phyloP scores from a whole-genome alignment of 2,329 filamentous ascomycete species.

The Intubia oerlemansii region DNA sequence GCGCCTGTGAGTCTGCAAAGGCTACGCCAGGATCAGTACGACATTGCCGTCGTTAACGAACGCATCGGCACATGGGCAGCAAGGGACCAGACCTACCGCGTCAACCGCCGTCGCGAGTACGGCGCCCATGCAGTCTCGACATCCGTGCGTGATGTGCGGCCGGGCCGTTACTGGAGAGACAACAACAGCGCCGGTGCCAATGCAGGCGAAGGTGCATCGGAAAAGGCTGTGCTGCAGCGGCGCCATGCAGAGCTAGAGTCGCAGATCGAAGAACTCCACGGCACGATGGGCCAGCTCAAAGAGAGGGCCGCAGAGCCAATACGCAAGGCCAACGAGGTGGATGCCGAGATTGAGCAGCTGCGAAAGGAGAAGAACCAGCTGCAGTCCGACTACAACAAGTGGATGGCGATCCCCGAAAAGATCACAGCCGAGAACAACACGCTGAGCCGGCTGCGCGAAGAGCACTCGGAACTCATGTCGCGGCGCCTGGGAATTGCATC shows the following conservation, averaged over 20 bases:
- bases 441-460: conserved; percentile 13
- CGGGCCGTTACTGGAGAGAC: conserved; percentile 53
- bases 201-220: no score
- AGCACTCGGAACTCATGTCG: conserved; percentile 10
- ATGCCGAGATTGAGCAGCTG: conserved; percentile 23
- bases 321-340: conserved; percentile 18
- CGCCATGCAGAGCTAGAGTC: conserved; percentile 22
- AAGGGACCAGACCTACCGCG: conserved; percentile 37
- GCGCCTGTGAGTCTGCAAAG: conserved; percentile 43
- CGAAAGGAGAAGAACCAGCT: conserved; percentile 42
- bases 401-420: conserved; percentile 45
- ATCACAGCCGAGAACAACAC: conserved; percentile 24
- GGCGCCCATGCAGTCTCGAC: conserved; percentile 53
- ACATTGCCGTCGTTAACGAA: conserved; percentile 34
- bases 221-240: conserved; percentile 37
- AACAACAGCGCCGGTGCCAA: conserved; percentile 45
- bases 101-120: conserved; percentile 60
- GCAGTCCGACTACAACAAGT: conserved; percentile 44
- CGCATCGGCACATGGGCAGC: conserved; percentile 50
- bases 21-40: conserved; percentile 44
- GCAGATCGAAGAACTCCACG: conserved; percentile 15
- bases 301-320: conserved; percentile 17
- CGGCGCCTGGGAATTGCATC: conserved; percentile 17
- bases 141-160: conserved; percentile 34
- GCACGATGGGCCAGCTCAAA: conserved; percentile 14